A percentile compares a stretch with the other conserved stretches of the same genome.
Evolutionary conservation across 257 asterid genomes (phyloP).

Genomic region (Plantago elongata): DNA sequence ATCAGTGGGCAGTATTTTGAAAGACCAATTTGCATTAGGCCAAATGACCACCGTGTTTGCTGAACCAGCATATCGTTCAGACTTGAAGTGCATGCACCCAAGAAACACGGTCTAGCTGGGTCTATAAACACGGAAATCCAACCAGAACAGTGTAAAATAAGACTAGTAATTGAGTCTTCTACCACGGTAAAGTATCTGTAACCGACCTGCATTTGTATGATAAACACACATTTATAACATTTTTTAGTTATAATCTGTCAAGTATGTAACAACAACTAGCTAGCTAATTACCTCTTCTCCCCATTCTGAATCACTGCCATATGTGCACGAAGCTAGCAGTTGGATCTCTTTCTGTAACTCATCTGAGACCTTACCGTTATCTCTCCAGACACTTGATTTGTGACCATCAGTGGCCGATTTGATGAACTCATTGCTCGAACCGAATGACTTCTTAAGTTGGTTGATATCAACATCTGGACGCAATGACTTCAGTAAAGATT

Average conservation of each 20-base stretch:
- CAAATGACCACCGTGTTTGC: slow-evolving; percentile 44
- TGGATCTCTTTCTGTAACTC: slow-evolving; percentile 25
- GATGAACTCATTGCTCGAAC: slow-evolving; percentile 49
- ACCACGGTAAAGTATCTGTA: slow-evolving; percentile 35
- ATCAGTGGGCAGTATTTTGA: slow-evolving; percentile 34
- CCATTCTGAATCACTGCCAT: slow-evolving; percentile 43
- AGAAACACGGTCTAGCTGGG: slow-evolving; percentile 39
- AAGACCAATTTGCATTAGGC: slow-evolving; percentile 31
- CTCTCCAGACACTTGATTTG: slow-evolving; percentile 13
- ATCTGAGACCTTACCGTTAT: slow-evolving; percentile 17
- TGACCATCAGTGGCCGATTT: slow-evolving; percentile 22
- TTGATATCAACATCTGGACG: slow-evolving; percentile 31
- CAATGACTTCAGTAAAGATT: background rate
- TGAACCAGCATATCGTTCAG: slow-evolving; percentile 42
- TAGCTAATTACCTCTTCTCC: slow-evolving; percentile 42
- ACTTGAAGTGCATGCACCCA: slow-evolving; percentile 39
- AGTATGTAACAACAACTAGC: background rate
- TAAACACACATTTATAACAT: no score
- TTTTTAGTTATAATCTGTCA: no score
- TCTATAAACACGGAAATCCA: slow-evolving; percentile 41
- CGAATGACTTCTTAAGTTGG: slow-evolving; percentile 35
- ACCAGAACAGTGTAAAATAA: slow-evolving; percentile 42
- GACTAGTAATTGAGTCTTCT: slow-evolving; percentile 44
- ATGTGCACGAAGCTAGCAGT: slow-evolving; percentile 42
- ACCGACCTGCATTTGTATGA: slow-evolving; percentile 38